phyloP scores from a whole-genome alignment of 192 early-diverging fungal genomes.

The Coemansia sp. region DNA sequence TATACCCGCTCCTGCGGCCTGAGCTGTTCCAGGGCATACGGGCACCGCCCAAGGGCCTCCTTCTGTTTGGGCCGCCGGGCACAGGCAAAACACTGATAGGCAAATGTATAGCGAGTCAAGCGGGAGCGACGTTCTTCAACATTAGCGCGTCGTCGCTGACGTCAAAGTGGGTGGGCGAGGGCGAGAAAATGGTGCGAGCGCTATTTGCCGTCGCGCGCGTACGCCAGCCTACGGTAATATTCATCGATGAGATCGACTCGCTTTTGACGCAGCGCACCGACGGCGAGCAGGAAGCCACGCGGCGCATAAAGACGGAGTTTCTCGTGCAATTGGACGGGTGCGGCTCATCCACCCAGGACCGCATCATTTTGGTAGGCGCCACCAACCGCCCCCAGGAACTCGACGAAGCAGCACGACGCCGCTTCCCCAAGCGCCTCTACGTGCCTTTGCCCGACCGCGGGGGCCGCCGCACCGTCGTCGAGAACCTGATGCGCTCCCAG shows the following conservation, averaged over 20 bases:
- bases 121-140: constrained; percentile 88
- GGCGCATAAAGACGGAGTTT: constrained; percentile 94
- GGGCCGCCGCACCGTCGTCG: constrained; percentile 67
- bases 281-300: constrained; percentile 83
- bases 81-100: constrained; percentile 85
- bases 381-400: constrained; percentile 85
- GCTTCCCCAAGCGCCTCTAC: constrained; percentile 73
- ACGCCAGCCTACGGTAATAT: constrained; percentile 85
- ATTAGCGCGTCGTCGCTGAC: constrained; percentile 90
- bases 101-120: constrained; percentile 84
- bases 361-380: constrained; percentile 78
- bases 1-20: constrained; percentile 76
- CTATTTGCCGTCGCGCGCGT: constrained; percentile 90
- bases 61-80: constrained; percentile 90
- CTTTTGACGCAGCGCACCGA: constrained; percentile 85
- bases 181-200: constrained; percentile 91
- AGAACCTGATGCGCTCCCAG: constrained; percentile 61
- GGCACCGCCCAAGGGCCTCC: constrained; percentile 77
- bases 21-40: constrained; percentile 88
- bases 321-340: constrained; percentile 79
- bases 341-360: constrained; percentile 70
- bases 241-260: constrained; percentile 95
- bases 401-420: constrained; percentile 86
- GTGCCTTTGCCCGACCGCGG: constrained; percentile 80
- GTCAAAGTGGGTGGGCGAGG: constrained; percentile 94